Evolutionary conservation across 805 yeast genomes (phyloP).

Genomic region (Ogataea degrootiae): DNA sequence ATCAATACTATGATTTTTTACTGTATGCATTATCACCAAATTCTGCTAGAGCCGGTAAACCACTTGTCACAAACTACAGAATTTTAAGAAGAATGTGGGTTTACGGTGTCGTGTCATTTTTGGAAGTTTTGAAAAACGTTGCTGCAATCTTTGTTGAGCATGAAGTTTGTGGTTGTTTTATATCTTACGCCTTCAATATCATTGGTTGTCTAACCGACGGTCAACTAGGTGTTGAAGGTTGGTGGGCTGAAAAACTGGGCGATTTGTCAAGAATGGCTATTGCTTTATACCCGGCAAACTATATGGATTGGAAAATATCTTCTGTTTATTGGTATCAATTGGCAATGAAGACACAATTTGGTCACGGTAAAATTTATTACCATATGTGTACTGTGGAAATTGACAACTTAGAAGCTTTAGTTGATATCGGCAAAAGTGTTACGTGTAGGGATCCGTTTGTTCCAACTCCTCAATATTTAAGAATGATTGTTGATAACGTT

Average conservation of each 20-base stretch:
- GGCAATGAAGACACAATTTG: constrained; percentile 69
- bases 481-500: constrained; percentile 74
- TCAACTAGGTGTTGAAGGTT: constrained; percentile 53
- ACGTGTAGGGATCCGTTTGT: constrained; percentile 79
- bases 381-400: constrained; percentile 86
- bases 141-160: constrained; percentile 67
- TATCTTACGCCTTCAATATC: constrained; percentile 64
- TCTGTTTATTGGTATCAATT: constrained; percentile 80
- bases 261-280: constrained; percentile 86
- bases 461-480: constrained; percentile 73
- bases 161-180: constrained; percentile 72
- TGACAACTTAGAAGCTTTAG: constrained; percentile 70
- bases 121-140: constrained; percentile 72
- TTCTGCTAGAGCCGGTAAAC: constrained; percentile 68
- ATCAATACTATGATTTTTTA: constrained; percentile 68
- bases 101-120: constrained; percentile 75
- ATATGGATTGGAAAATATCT: constrained; percentile 80
- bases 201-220: constrained; percentile 52
- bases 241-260: constrained; percentile 85
- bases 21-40: constrained; percentile 65
- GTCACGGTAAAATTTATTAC: constrained; percentile 82
- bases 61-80: constrained; percentile 70
- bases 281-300: constrained; percentile 72
- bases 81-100: constrained; percentile 82
- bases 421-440: constrained; percentile 73